phyloP scores from a whole-genome alignment of 805 yeast species.

The Pachysolen tannophilus region DNA sequence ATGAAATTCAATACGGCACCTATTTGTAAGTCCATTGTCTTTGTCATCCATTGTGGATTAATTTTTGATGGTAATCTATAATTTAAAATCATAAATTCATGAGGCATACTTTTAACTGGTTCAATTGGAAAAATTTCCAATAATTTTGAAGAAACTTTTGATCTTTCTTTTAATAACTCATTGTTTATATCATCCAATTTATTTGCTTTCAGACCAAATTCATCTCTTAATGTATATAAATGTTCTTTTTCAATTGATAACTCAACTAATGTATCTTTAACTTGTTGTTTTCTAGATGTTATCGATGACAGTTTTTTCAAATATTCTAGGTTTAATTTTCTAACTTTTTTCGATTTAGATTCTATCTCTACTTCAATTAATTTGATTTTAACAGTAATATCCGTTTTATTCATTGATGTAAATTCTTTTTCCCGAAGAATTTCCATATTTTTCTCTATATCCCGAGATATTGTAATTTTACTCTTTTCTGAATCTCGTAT shows the following conservation, averaged over 20 bases:
- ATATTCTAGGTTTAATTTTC: too few relatives aligned
- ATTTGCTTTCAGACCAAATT: background rate
- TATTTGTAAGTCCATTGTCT: conserved; percentile 28
- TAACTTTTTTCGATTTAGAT: background rate
- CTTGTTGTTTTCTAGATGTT: conserved; percentile 6
- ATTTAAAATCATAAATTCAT: conserved; percentile 8
- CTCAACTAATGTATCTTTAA: conserved; percentile 1
- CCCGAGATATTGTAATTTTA: conserved; percentile 10
- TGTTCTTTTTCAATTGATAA: background rate
- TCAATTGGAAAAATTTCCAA: conserved; percentile 8
- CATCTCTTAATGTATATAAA: background rate
- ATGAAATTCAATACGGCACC: conserved; percentile 44
- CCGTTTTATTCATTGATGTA: background rate
- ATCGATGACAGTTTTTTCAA: too few relatives aligned
- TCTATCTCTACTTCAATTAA: background rate
- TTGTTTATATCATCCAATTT: background rate
- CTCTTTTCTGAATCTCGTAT: conserved; percentile 23
- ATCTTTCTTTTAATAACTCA: background rate
- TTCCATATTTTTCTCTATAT: conserved; percentile 11
- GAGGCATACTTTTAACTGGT: conserved; percentile 5
- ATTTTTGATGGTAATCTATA: conserved; percentile 5
- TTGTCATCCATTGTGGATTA: conserved; percentile 13
- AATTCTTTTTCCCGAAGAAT: conserved; percentile 7
- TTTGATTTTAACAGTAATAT: background rate
- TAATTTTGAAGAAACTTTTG: background rate